Percentiles rank a stretch among this genome's conserved stretches.
Conservation (phyloP, 768 basidiomycete genomes). For the Leucocoprinus sp. region DNA sequence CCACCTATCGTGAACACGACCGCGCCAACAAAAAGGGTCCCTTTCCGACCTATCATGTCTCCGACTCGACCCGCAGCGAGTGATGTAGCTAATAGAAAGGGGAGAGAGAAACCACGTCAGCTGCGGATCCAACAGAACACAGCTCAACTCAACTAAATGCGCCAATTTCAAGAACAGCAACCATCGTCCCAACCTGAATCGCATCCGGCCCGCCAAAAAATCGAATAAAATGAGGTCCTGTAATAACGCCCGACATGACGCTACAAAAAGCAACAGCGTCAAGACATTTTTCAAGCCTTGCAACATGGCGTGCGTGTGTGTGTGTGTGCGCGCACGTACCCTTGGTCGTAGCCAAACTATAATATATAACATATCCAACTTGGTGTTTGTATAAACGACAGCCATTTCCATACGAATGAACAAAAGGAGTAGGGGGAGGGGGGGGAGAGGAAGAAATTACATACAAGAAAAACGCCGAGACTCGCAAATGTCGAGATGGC, state of each 20-base stretch:
- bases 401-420: too few species aligned
- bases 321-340: slow-evolving; percentile 29
- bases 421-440: too few species aligned
- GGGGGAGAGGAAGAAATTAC: slow-evolving; percentile 21
- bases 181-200: slow-evolving; percentile 74
- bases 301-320: slow-evolving; percentile 9
- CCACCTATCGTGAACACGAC: slow-evolving; percentile 72
- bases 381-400: slow-evolving; percentile 13
- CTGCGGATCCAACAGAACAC: too few species aligned
- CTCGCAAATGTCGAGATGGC: slow-evolving; percentile 69
- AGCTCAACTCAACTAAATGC: slow-evolving; percentile 53
- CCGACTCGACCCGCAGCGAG: slow-evolving; percentile 72
- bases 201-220: slow-evolving; percentile 69
- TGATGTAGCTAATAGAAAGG: slow-evolving; percentile 78
- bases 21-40: slow-evolving; percentile 68
- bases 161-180: slow-evolving; percentile 83
- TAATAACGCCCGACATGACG: slow-evolving; percentile 83
- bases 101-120: neutral
- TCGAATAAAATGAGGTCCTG: slow-evolving; percentile 65
- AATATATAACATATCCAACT: slow-evolving; percentile 8
- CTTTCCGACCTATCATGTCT: slow-evolving; percentile 66
- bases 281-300: neutral
- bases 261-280: slow-evolving; percentile 31
- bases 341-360: slow-evolving; percentile 76
- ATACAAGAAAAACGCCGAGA: slow-evolving; percentile 68